These are phyloP conservation scores for Emericellopsis terricola DNA, from an alignment of 495 filamentous ascomycete genomes.

Conservation along the genomic window DNA sequence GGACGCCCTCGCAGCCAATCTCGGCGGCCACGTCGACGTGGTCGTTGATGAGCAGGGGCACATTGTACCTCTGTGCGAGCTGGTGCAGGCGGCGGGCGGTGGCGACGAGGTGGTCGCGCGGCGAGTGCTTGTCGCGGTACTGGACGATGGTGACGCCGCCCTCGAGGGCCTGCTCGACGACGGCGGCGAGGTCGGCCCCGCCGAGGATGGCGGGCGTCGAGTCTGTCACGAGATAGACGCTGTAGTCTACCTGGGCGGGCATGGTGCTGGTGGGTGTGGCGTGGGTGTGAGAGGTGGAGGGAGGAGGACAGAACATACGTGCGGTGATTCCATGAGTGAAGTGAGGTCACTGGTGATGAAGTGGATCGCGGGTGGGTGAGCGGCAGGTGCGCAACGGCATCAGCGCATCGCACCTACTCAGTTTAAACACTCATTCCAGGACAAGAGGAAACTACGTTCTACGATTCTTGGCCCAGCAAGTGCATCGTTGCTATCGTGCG, in stretches of 20 bases:
- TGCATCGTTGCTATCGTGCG: too few species aligned
- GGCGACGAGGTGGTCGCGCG: conserved; percentile 53
- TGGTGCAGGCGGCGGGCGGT: conserved; percentile 52
- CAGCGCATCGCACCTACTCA: too few species aligned
- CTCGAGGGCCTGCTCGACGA: conserved; percentile 59
- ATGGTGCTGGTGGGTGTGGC: too few species aligned
- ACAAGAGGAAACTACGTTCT: too few species aligned
- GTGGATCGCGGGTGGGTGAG: too few species aligned
- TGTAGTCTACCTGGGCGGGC: conserved; percentile 22
- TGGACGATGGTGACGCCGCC: conserved; percentile 83
- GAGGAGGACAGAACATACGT: too few species aligned
- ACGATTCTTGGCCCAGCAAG: too few species aligned
- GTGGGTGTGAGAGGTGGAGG: too few species aligned
- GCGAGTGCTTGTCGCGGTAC: conserved; percentile 73
- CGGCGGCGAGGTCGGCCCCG: conserved; percentile 43
- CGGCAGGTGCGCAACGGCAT: too few species aligned
- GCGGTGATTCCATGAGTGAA: too few species aligned
- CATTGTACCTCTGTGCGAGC: conserved; percentile 43
- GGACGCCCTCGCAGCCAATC: conserved; percentile 73
- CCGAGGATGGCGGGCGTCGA: conserved; percentile 49
- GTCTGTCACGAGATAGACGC: conserved; percentile 84
- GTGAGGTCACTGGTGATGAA: too few species aligned
- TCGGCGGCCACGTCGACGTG: conserved; percentile 84
- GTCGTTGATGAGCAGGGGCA: conserved; percentile 89
- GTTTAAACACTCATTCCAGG: too few species aligned